Evolutionary conservation across 2,329 filamentous ascomycete species (phyloP).

Genomic region (Bimuria novae-zelandiae): DNA sequence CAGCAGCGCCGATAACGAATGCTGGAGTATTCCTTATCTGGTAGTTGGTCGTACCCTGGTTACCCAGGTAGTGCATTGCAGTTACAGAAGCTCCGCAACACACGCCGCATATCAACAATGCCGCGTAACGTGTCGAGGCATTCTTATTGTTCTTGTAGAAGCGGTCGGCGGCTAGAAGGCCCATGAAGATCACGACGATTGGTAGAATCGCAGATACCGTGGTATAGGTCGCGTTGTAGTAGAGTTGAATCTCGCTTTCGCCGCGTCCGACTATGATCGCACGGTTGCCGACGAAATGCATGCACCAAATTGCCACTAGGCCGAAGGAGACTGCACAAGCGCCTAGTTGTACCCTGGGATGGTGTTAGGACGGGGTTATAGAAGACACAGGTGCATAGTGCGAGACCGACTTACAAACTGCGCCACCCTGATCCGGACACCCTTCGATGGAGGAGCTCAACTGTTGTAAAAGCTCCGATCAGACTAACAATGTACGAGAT

Average conservation of each 20-base stretch:
- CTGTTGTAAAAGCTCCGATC: constrained; percentile 74
- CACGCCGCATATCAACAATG: constrained; percentile 62
- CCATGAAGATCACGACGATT: constrained; percentile 71
- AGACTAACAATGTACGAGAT: constrained; percentile 70
- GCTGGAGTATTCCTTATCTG: constrained; percentile 62
- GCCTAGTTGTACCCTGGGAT: constrained; percentile 48
- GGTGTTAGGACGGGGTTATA: constrained; percentile 8
- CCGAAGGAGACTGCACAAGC: constrained; percentile 52
- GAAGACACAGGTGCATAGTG: constrained; percentile 27
- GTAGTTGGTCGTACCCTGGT: constrained; percentile 81
- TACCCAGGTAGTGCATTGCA: constrained; percentile 88
- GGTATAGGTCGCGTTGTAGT: constrained; percentile 74
- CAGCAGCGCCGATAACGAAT: constrained; percentile 69
- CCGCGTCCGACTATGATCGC: constrained; percentile 74
- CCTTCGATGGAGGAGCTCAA: constrained; percentile 79
- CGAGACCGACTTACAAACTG: constrained; percentile 26
- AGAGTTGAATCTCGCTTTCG: constrained; percentile 65
- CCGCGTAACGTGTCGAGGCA: constrained; percentile 29
- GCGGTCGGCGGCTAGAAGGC: constrained; percentile 69
- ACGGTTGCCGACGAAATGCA: constrained; percentile 84
- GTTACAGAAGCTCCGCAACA: constrained; percentile 77
- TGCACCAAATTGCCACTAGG: constrained; percentile 56
- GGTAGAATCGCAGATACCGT: constrained; percentile 80
- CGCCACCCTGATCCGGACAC: constrained; percentile 59
- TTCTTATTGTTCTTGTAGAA: constrained; percentile 37